Evolutionary conservation across 441 rosid genomes (phyloP).

Genomic region (Pelargonium cotyledonis): DNA sequence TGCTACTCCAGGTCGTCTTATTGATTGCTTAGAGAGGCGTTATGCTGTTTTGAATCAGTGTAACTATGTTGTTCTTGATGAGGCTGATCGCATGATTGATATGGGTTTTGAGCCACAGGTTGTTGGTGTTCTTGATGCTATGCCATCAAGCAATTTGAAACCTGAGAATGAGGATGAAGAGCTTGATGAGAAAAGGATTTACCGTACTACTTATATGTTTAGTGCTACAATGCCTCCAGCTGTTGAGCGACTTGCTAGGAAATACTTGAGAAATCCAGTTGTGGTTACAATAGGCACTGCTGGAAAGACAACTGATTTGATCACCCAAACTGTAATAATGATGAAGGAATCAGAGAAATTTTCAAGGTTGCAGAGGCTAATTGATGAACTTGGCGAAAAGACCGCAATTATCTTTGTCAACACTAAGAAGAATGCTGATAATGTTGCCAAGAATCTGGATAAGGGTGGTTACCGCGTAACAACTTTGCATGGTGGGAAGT

Average conservation of each 20-base stretch:
- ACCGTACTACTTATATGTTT: constrained; percentile 89
- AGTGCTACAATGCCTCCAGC: constrained; percentile 96
- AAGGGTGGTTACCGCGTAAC: constrained; percentile 84
- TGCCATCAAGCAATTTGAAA: constrained; percentile 92
- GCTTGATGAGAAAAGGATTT: constrained; percentile 86
- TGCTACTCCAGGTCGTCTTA: constrained; percentile 77
- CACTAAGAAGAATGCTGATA: constrained; percentile 68
- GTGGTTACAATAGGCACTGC: constrained; percentile 92
- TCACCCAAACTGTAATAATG: constrained; percentile 76
- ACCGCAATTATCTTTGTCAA: constrained; percentile 88
- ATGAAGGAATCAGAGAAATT: constrained; percentile 75
- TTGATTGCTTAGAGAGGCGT: constrained; percentile 86
- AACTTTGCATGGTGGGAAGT: constrained; percentile 89
- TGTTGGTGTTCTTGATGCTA: constrained; percentile 79
- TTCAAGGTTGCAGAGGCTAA: constrained; percentile 57
- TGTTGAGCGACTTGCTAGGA: constrained; percentile 89
- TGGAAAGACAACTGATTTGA: constrained; percentile 83
- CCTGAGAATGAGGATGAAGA: constrained; percentile 96
- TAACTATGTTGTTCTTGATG: constrained; percentile 89
- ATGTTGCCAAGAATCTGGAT: constrained; percentile 71
- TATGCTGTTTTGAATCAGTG: constrained; percentile 85
- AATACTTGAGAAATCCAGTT: constrained; percentile 88
- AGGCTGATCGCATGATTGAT: constrained; percentile 95
- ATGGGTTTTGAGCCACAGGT: constrained; percentile 99
- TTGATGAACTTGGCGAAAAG: constrained; percentile 76